Percentiles rank a stretch among this genome's conserved stretches.
These are phyloP conservation scores for Clarireedia paspali DNA, from an alignment of 2,329 filamentous ascomycete species.

Conservation along the genomic window DNA sequence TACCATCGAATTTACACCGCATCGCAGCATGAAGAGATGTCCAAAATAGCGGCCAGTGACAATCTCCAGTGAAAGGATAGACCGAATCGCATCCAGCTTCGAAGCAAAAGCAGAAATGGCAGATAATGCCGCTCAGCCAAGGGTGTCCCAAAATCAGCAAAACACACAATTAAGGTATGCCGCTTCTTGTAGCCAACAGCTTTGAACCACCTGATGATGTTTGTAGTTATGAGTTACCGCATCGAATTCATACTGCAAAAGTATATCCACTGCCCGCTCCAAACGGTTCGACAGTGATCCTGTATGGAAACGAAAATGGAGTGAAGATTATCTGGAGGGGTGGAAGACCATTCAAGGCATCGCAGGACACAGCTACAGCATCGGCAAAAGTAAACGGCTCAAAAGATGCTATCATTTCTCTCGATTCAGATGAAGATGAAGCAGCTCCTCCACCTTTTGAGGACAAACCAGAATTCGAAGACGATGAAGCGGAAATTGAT, in stretches of 20 bases:
- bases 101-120: slow-evolving; percentile 16
- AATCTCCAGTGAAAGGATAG: too few relatives aligned
- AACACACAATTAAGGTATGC: slow-evolving; percentile 25
- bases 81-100: too few relatives aligned
- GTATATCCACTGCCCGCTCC: slow-evolving; percentile 54
- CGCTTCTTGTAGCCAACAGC: background rate
- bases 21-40: too few relatives aligned
- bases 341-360: slow-evolving; percentile 49
- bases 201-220: background rate
- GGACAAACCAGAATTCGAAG: slow-evolving; percentile 53
- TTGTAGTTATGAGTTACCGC: slow-evolving; percentile 49
- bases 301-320: slow-evolving; percentile 58
- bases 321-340: slow-evolving; percentile 56
- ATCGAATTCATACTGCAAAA: slow-evolving; percentile 51
- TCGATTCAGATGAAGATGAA: slow-evolving; percentile 56
- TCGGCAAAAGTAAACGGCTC: slow-evolving; percentile 44
- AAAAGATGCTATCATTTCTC: slow-evolving; percentile 51
- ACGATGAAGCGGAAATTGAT: slow-evolving; percentile 35
- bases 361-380: slow-evolving; percentile 28
- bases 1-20: too few relatives aligned
- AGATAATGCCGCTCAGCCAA: slow-evolving; percentile 15
- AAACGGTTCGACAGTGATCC: slow-evolving; percentile 54
- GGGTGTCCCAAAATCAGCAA: slow-evolving; percentile 22
- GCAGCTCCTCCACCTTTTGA: slow-evolving; percentile 32
- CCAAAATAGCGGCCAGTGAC: too few relatives aligned